Evolutionary conservation across 164 flowering plant genomes (phyloP).

Genomic region (Platanus orientalis): DNA sequence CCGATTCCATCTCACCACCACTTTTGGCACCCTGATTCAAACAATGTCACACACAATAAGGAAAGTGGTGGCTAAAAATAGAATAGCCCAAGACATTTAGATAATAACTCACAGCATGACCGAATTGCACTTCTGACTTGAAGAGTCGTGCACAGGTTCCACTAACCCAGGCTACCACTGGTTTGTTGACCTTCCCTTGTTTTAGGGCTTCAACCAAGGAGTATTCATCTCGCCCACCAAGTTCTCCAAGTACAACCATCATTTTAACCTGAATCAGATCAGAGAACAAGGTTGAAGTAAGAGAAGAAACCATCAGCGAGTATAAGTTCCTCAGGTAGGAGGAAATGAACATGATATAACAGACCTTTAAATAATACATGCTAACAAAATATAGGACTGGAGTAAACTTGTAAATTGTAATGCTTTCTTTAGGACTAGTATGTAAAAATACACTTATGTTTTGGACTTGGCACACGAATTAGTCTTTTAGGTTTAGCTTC

Average conservation of each 20-base stretch:
- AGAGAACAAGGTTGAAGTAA: neutral
- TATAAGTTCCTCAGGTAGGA: neutral
- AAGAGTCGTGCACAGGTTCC: slow-evolving; percentile 98
- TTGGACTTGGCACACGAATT: no score
- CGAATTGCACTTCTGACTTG: slow-evolving; percentile 99
- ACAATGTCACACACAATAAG: slow-evolving; percentile 10
- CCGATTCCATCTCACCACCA: slow-evolving; percentile 99
- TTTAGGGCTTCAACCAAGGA: slow-evolving; percentile 96
- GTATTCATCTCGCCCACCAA: slow-evolving; percentile 98
- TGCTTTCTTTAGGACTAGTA: no score
- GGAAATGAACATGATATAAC: neutral
- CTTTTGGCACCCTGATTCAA: slow-evolving; percentile 85
- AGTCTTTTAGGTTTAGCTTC: no score
- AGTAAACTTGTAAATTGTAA: no score
- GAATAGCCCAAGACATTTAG: neutral
- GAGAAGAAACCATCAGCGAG: neutral
- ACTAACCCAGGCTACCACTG: slow-evolving; percentile 99
- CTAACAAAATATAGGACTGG: no score
- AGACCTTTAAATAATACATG: neutral
- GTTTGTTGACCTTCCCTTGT: slow-evolving; percentile 87
- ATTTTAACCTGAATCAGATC: slow-evolving; percentile 65
- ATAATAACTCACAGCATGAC: slow-evolving; percentile 84
- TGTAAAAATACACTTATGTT: no score
- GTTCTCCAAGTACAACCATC: slow-evolving; percentile 98
- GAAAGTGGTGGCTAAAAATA: neutral